phyloP scores from a whole-genome alignment of 768 basidiomycete genomes.

The Grammothele lineata region DNA sequence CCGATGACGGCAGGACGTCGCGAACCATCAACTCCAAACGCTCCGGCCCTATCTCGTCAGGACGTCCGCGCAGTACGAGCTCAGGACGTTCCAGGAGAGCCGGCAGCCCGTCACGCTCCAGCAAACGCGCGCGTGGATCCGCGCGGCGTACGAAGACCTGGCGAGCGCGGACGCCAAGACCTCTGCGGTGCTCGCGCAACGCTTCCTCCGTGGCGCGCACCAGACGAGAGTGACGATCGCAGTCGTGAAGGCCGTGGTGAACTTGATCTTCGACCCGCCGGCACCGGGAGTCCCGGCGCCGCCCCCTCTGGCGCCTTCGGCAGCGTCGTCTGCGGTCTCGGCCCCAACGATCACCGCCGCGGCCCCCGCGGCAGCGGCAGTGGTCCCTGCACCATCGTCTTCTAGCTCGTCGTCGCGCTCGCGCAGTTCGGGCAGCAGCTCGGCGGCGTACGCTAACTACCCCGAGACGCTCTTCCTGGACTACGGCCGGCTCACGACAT shows the following conservation, averaged over 20 bases:
- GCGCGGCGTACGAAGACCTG: constrained; percentile 41
- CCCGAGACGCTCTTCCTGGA: constrained; percentile 85
- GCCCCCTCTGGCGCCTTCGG: constrained; percentile 3
- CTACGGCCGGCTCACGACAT: constrained; percentile 57
- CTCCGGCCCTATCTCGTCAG: constrained; percentile 87
- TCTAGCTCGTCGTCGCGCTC: constrained; percentile 39
- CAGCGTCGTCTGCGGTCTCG: constrained; percentile 1
- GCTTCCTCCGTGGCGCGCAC: constrained; percentile 22
- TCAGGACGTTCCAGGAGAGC: constrained; percentile 67
- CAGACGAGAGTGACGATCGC: constrained; percentile 22
- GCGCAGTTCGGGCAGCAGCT: constrained; percentile 22
- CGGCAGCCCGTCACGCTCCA: constrained; percentile 39
- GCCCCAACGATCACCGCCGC: constrained; percentile 8
- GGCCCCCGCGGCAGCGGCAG: neutral
- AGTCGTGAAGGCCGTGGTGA: constrained; percentile 23
- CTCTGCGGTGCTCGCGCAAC: constrained; percentile 1
- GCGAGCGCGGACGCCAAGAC: neutral
- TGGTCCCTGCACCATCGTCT: constrained; percentile 49
- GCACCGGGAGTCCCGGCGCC: neutral
- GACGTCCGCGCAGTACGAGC: constrained; percentile 75
- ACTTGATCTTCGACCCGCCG: constrained; percentile 25
- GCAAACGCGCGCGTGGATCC: constrained; percentile 64
- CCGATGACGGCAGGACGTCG: constrained; percentile 67
- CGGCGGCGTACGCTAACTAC: constrained; percentile 38
- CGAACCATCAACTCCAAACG: constrained; percentile 91